Evolutionary conservation across 371 early-diverging fungal species (phyloP).

Genomic region (Saksenaea vasiformis): DNA sequence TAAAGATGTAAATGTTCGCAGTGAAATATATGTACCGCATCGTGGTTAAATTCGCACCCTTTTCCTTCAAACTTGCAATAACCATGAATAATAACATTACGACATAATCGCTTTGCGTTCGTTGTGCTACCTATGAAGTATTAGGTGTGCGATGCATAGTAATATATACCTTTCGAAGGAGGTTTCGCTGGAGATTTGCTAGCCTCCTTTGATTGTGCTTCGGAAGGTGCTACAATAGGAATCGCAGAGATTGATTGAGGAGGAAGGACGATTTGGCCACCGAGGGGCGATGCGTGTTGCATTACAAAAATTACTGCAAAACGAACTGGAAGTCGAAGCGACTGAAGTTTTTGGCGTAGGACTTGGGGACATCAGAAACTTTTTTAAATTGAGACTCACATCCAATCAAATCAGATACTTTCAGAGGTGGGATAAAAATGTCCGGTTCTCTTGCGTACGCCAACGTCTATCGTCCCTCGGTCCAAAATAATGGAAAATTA

Average conservation of each 20-base stretch:
- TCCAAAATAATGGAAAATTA: too few relatives aligned
- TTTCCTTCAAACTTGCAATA: slow-evolving; percentile 83
- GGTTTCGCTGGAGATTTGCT: slow-evolving; percentile 29
- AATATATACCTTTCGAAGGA: slow-evolving; percentile 44
- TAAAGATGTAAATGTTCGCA: background rate
- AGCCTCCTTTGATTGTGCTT: slow-evolving; percentile 25
- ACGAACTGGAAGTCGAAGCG: background rate
- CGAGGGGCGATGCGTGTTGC: slow-evolving; percentile 29
- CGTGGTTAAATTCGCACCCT: slow-evolving; percentile 88
- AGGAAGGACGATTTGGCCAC: slow-evolving; percentile 47
- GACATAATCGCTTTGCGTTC: slow-evolving; percentile 64
- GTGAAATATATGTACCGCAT: slow-evolving; percentile 47
- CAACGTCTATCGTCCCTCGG: too few relatives aligned
- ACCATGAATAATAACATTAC: slow-evolving; percentile 85
- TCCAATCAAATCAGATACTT: too few relatives aligned
- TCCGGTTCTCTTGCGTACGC: too few relatives aligned
- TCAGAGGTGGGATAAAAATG: too few relatives aligned
- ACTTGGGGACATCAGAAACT: background rate
- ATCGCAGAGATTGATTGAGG: slow-evolving; percentile 54
- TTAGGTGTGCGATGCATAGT: background rate
- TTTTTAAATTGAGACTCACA: background rate
- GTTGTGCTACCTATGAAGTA: slow-evolving; percentile 23
- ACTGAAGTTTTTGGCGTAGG: slow-evolving; percentile 5
- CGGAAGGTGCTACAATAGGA: slow-evolving; percentile 59
- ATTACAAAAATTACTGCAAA: slow-evolving; percentile 11